Conservation (phyloP, 495 filamentous ascomycete species). For the Lophiostoma macrostomum region DNA sequence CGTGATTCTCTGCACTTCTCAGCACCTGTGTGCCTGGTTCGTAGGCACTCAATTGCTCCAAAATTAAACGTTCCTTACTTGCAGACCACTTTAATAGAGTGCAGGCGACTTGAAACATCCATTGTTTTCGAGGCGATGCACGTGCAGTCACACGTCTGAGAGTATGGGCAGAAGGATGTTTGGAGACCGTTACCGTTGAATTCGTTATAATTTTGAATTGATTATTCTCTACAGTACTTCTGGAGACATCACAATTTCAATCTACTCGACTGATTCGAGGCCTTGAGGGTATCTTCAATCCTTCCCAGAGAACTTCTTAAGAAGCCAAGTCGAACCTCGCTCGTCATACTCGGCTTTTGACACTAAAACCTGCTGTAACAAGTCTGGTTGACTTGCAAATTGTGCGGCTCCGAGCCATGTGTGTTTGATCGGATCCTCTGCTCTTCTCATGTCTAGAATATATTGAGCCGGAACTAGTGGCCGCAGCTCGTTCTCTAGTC, state of each 20-base stretch:
- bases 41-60: too few species aligned
- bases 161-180: too few species aligned
- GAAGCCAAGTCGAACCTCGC: constrained; percentile 73
- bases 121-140: too few species aligned
- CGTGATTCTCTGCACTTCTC: neutral
- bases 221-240: neutral
- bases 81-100: too few species aligned
- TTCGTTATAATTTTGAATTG: neutral
- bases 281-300: neutral
- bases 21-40: too few species aligned
- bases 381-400: constrained; percentile 64
- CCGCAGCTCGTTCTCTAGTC: constrained; percentile 74
- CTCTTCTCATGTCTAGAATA: constrained; percentile 66
- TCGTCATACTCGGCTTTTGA: constrained; percentile 90
- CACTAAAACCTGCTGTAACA: constrained; percentile 61
- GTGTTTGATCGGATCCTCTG: constrained; percentile 71
- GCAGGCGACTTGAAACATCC: too few species aligned
- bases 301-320: constrained; percentile 60
- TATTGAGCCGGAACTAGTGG: constrained; percentile 74
- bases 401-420: constrained; percentile 82
- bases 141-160: too few species aligned
- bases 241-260: neutral
- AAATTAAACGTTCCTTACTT: too few species aligned
- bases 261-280: neutral
- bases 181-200: too few species aligned